These are phyloP conservation scores for Penicillium olsonii DNA, from an alignment of 2,329 filamentous ascomycete genomes.

Conservation along the genomic window DNA sequence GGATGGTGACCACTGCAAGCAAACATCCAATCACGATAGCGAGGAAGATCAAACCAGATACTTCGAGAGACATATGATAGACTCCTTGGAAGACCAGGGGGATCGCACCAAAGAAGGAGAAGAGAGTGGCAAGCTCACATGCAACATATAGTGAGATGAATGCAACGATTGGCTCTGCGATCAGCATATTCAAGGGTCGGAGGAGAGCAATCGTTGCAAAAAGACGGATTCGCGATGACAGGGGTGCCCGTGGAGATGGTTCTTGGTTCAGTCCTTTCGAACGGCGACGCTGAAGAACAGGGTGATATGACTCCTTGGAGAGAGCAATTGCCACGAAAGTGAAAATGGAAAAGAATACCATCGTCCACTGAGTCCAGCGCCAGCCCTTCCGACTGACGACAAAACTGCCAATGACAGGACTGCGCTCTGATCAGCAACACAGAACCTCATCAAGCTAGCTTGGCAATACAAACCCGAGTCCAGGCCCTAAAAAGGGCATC, in stretches of 20 bases:
- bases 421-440: not conserved
- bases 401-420: slow-evolving; percentile 27
- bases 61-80: slow-evolving; percentile 59
- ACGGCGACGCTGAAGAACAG: slow-evolving; percentile 15
- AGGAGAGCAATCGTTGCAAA: slow-evolving; percentile 35
- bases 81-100: slow-evolving; percentile 70
- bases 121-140: slow-evolving; percentile 77
- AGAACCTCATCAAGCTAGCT: too few relatives aligned
- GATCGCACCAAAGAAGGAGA: slow-evolving; percentile 84
- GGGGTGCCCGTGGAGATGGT: slow-evolving; percentile 1
- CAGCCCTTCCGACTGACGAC: slow-evolving; percentile 22
- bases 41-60: slow-evolving; percentile 75
- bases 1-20: slow-evolving; percentile 43
- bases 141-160: slow-evolving; percentile 70
- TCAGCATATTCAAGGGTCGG: slow-evolving; percentile 65
- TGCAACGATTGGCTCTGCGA: slow-evolving; percentile 69
- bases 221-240: slow-evolving; percentile 10
- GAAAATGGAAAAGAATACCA: slow-evolving; percentile 15
- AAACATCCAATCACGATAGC: slow-evolving; percentile 74
- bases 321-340: slow-evolving; percentile 10
- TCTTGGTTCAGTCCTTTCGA: slow-evolving; percentile 11
- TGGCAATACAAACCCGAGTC: slow-evolving; percentile 15
- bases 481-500: slow-evolving; percentile 25
- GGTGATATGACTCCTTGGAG: slow-evolving; percentile 21
- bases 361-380: slow-evolving; percentile 24